Conservation (phyloP, 495 filamentous ascomycete genomes). For the Penicillium manginii region DNA sequence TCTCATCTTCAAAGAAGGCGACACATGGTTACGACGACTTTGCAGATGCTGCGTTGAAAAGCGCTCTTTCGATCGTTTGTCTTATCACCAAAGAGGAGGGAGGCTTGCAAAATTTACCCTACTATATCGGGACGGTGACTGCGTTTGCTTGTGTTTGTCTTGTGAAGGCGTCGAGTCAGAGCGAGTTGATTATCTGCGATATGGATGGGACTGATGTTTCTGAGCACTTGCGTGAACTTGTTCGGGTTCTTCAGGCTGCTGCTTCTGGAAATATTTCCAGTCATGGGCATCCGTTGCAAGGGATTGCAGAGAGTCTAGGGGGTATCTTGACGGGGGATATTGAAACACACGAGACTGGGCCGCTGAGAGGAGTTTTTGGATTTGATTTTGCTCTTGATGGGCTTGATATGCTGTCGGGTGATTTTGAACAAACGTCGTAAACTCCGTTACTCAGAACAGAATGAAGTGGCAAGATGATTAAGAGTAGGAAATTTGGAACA, state of each 20-base stretch:
- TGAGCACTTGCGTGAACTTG: neutral
- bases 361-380: neutral
- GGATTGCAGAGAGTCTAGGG: neutral
- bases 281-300: neutral
- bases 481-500: too few relatives aligned
- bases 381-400: conserved; percentile 6
- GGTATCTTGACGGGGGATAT: neutral
- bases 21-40: neutral
- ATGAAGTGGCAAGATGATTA: too few relatives aligned
- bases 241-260: neutral
- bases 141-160: conserved; percentile 1
- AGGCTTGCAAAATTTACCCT: neutral
- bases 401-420: neutral
- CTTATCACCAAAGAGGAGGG: neutral
- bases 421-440: neutral
- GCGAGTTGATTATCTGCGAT: neutral
- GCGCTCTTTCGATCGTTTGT: neutral
- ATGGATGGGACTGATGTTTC: neutral
- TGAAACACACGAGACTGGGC: neutral
- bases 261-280: neutral
- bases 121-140: neutral
- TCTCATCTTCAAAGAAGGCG: neutral
- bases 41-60: neutral
- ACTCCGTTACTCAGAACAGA: neutral
- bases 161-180: neutral